Evolutionary conservation across 2,329 filamentous ascomycete genomes (phyloP).

Genomic region (Madurella fahalii): DNA sequence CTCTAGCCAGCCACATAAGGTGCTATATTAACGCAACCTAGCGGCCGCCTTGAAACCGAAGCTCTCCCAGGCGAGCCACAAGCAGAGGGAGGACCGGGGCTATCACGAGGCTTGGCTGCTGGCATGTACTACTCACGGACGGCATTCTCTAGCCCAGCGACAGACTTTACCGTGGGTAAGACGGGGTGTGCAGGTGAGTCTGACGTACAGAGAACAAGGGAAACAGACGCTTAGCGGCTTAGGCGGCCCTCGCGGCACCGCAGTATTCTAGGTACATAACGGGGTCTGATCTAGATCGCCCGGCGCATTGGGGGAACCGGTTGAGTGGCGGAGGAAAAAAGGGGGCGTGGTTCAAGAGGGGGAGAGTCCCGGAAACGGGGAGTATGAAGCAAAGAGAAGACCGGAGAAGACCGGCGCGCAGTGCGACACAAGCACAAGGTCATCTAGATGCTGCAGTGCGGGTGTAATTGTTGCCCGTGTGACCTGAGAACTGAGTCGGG

Average conservation of each 20-base stretch:
- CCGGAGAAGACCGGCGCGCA: background rate
- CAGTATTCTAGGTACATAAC: no score
- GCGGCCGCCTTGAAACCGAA: background rate
- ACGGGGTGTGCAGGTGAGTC: no score
- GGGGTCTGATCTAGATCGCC: no score
- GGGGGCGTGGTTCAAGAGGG: background rate
- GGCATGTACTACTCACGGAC: background rate
- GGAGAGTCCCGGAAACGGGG: background rate
- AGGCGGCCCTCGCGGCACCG: no score
- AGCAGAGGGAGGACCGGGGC: background rate
- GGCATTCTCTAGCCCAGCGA: no score
- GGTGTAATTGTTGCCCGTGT: slow-evolving; percentile 3
- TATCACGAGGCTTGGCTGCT: slow-evolving; percentile 8
- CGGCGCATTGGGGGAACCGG: no score
- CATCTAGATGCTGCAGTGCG: slow-evolving; percentile 6
- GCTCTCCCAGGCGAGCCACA: no score
- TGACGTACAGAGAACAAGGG: no score
- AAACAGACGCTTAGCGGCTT: no score
- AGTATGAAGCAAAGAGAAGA: background rate
- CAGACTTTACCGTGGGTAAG: no score
- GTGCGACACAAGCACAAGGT: background rate
- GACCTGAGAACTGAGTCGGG: slow-evolving; percentile 1
- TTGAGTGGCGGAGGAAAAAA: no score
- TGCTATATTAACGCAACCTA: background rate
- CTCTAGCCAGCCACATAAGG: no score